phyloP scores from a whole-genome alignment of 441 rosid genomes.

The Oxalis stricta region DNA sequence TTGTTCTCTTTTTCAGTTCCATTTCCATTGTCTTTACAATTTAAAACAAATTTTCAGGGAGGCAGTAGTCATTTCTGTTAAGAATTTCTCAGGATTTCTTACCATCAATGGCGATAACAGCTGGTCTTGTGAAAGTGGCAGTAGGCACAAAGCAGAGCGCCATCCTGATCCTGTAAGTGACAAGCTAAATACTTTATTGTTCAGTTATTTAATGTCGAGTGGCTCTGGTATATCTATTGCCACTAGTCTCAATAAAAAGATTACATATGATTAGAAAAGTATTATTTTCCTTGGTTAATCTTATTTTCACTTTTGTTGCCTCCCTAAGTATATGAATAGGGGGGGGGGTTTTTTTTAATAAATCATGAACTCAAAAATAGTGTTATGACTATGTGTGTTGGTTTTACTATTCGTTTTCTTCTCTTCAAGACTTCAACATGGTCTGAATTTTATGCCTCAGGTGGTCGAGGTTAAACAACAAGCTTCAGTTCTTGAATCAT shows the following conservation, averaged over 20 bases:
- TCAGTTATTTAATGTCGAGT: not conserved
- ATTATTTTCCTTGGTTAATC: too few relatives aligned
- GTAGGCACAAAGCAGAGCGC: conserved; percentile 25
- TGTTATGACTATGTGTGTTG: too few relatives aligned
- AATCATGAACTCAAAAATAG: too few relatives aligned
- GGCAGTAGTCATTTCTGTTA: conserved; percentile 60
- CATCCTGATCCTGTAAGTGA: conserved; percentile 66
- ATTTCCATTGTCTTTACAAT: not conserved
- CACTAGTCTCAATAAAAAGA: too few relatives aligned
- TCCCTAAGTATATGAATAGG: too few relatives aligned
- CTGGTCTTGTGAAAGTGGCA: conserved; percentile 54
- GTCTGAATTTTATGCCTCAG: conserved; percentile 26
- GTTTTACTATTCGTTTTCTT: too few relatives aligned
- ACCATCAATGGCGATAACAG: conserved; percentile 55
- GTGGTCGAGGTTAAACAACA: conserved; percentile 42
- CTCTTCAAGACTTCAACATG: not conserved
- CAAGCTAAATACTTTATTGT: not conserved
- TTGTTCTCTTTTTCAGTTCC: not conserved
- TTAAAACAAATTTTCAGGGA: conserved; percentile 26
- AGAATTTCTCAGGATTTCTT: conserved; percentile 60
- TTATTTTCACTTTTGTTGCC: too few relatives aligned
- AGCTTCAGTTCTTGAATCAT: conserved; percentile 66
- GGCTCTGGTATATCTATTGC: not conserved
- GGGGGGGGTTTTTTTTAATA: too few relatives aligned
- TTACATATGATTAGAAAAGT: too few relatives aligned